Base-by-base conservation (phyloP, 169 alveolate species). In the Cryptosporidium baileyi region DNA sequence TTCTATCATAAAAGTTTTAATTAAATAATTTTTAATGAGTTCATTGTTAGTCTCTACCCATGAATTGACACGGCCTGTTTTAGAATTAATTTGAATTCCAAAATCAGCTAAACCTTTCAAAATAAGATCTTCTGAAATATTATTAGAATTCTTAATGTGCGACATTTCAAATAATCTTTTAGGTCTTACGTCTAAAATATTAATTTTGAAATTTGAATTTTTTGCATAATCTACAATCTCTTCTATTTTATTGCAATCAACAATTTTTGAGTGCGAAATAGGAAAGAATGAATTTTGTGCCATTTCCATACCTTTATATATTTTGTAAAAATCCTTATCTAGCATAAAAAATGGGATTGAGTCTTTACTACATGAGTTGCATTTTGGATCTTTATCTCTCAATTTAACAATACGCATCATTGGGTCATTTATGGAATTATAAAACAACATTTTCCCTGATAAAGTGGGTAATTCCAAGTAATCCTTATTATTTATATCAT, bases 361-460 rank as follows among this genome's bases (percentile, higher is more conserved):
- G 34, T 79, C 51, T 15, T 82, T 92, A 3, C 94, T 93, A 81
- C 96, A 93, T 2, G 89, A 92, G 19, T 43, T 63, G 45, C 96
- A 90, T 22, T 65, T 57, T 2, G 30, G 45, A 24, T 63, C 67
- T 80, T 80, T 88, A 5, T 88, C 91, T 90, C 96, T 93, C 0
- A 93, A 36, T 44, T 88, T 89, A 41, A 91, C 91, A 34, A 81
- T 82, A 80, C 93, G 92, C 62, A 91, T 89, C 47, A 63, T 91
- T 61, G 89, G 82, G 54, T 88, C 67, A 24, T 47, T 88, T 52
- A 82, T 80, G 34, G 95, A 95, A 89, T 93, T 95, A 51, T 92
- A 90, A 61, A 95, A 65, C 7, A 94, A 19, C 91, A 95, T 91
- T 88, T 91, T 91, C 54, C 91, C 80, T 11, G 91, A 79, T 24